Evolutionary conservation across 2,329 filamentous ascomycete genomes (phyloP), one percentile per base, ranked within the genome.

Genomic region (Lizonia empirigonia): DNA sequence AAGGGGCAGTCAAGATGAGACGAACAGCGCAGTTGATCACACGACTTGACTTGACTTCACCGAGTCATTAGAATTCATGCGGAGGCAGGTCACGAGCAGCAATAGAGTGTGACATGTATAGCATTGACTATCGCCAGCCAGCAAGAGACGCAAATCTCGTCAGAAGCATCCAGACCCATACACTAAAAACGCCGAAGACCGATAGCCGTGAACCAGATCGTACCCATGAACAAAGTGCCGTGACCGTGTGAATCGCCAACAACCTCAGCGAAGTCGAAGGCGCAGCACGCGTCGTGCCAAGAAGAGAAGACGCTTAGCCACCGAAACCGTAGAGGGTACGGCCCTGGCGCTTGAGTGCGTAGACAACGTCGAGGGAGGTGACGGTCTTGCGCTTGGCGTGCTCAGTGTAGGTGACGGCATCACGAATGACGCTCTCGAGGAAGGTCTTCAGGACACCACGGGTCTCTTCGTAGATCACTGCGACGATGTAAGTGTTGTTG

Each of bases 331-430:
- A 93, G 63, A 92, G 87, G 74, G 89, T 77, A 62, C 88, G 81
- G 71, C 84, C 84, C 76, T 86, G 84, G 71, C 84, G 78, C 80
- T 86, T 84, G 61, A 84, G 76, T 45, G 81, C 81, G 67, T 85
- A 84, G 73, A 86, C 83, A 30, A 85, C 83, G 65, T 86, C 84
- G 58, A 85, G 81, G 5, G 83, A 85, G 41, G 82, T 89, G 75
- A 90, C 87, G n/a, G 87, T 89, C 85, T 89, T 89, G 77, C 87
- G 85, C 85, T 89, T 90, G 78, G 87, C 87, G 79, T 89, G 86
- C 80, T 89, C 86, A 46, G 86, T 89, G 80, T 89, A 89, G 71
- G 86, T 89, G 77, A 89, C 86, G 59, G 86, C 86, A 63, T 89
- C 86, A 74, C 86, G 86, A 70, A 89, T 89, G 76, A 89, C 86